Percentiles rank a stretch among this genome's conserved stretches.
phyloP scores from a whole-genome alignment of 164 flowering plant species.

The Nymphaea thermarum region DNA sequence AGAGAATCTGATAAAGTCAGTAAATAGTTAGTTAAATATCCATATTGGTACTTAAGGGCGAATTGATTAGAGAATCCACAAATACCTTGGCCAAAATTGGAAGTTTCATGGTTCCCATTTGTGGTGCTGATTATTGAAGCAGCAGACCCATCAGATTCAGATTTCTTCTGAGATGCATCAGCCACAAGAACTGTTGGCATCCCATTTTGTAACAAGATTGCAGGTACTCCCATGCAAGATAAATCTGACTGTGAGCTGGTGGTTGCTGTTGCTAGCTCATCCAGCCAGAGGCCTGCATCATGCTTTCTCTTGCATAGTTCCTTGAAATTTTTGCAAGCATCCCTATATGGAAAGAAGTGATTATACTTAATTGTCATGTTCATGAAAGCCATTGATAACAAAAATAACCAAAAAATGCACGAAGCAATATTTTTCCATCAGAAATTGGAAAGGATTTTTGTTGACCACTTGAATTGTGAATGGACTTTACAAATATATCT shows the following conservation, averaged over 20 bases:
- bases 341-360: conserved; percentile 29
- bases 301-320: conserved; percentile 74
- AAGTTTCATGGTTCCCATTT: conserved; percentile 25
- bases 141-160: conserved; percentile 16
- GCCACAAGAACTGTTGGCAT: conserved; percentile 2
- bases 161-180: conserved; percentile 16
- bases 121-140: conserved; percentile 17
- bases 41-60: too few relatives aligned
- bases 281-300: conserved; percentile 66
- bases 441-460: too few relatives aligned
- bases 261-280: conserved; percentile 74
- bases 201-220: conserved; percentile 41
- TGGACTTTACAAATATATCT: too few relatives aligned
- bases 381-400: too few relatives aligned
- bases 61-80: not conserved
- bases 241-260: conserved; percentile 46
- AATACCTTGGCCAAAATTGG: conserved; percentile 38
- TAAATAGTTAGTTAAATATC: too few relatives aligned
- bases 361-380: not conserved
- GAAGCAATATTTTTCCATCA: too few relatives aligned
- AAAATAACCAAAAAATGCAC: too few relatives aligned
- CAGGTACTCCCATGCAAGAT: conserved; percentile 52
- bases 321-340: conserved; percentile 70
- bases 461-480: too few relatives aligned
- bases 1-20: too few relatives aligned